A percentile compares a stretch with the other conserved stretches of the same genome.
These are phyloP conservation scores for Rhododendron ferrugineum DNA, from an alignment of 148 eudicot genomes.

Conservation along the genomic window DNA sequence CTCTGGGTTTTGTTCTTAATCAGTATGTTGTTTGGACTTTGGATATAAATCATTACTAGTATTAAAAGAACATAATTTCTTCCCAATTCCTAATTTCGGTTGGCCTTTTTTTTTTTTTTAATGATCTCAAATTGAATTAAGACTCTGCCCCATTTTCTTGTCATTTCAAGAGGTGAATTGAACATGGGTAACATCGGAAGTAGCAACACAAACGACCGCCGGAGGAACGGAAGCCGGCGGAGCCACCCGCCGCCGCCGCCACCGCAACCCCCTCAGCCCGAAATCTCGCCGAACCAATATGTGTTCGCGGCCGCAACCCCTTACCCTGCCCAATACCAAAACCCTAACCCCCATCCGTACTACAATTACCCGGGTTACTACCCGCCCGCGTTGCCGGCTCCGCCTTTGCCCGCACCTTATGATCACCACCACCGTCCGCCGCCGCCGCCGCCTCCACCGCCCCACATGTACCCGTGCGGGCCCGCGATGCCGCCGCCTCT, in stretches of 20 bases:
- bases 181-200: conserved; percentile 68
- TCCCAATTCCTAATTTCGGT: background rate
- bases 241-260: conserved; percentile 41
- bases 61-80: background rate
- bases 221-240: conserved; percentile 37
- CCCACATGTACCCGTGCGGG: conserved; percentile 49
- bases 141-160: background rate
- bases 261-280: conserved; percentile 34
- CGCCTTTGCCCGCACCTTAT: conserved; percentile 68
- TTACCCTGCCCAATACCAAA: conserved; percentile 31
- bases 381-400: conserved; percentile 49
- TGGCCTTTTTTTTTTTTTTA: too few relatives aligned
- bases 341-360: conserved; percentile 51
- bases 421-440: conserved; percentile 62
- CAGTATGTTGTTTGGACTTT: background rate
- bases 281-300: conserved; percentile 50
- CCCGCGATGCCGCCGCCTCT: conserved; percentile 45
- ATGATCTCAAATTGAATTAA: background rate
- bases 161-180: conserved; percentile 6
- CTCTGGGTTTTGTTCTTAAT: background rate
- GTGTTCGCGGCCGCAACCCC: conserved; percentile 81
- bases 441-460: conserved; percentile 17
- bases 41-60: background rate
- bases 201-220: conserved; percentile 40
- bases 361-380: conserved; percentile 74